Percentiles rank a stretch among this genome's conserved stretches.
Conservation (phyloP, 257 asterid genomes). For the Fraxinus cuspidata region DNA sequence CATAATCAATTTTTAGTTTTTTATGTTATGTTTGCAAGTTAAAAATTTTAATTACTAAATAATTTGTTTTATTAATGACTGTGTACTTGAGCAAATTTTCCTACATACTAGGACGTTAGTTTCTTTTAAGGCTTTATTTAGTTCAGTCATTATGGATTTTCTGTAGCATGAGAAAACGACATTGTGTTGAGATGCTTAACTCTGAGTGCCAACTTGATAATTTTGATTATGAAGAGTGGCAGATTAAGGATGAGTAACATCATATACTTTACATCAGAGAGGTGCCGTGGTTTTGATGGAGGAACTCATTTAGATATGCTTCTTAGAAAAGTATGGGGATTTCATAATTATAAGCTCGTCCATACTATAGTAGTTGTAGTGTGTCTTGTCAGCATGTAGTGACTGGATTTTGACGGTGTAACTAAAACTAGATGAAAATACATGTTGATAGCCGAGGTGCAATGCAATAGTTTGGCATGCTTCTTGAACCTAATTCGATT, state of each 20-base stretch:
- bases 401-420: neutral
- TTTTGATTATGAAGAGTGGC: neutral
- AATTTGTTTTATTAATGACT: neutral
- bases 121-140: neutral
- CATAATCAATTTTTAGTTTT: neutral
- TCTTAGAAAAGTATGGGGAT: neutral
- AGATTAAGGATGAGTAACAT: neutral
- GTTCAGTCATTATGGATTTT: neutral
- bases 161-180: neutral
- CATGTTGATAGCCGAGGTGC: neutral
- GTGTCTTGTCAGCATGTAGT: neutral
- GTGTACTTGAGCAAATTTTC: neutral
- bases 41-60: neutral
- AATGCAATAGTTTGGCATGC: neutral
- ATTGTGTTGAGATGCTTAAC: neutral
- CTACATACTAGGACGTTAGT: neutral
- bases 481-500: neutral
- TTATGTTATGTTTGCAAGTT: neutral
- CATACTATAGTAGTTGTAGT: neutral
- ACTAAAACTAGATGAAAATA: neutral
- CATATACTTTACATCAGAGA: neutral
- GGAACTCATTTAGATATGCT: neutral
- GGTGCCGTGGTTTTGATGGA: neutral
- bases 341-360: neutral
- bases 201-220: neutral